Percentiles rank a stretch among this genome's conserved stretches.
These are phyloP conservation scores for Sarocladiaceae sp. DNA, from an alignment of 2,329 filamentous ascomycete species.

Conservation along the genomic window DNA sequence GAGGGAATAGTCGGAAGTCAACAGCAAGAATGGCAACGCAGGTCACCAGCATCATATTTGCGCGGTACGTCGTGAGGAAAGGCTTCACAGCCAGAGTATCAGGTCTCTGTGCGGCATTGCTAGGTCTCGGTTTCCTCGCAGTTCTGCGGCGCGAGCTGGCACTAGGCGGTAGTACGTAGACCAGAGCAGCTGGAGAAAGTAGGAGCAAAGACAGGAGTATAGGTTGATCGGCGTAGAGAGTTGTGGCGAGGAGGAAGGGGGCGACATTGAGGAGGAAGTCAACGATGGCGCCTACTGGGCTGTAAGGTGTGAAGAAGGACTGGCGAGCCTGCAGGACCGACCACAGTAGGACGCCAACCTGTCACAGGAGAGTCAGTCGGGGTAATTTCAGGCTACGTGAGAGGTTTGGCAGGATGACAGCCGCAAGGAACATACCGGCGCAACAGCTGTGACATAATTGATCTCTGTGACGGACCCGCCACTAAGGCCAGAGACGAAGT, in stretches of 20 bases:
- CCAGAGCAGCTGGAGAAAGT: slow-evolving; percentile 60
- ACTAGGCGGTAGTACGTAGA: slow-evolving; percentile 47
- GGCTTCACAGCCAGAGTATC: slow-evolving; percentile 70
- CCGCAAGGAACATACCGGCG: slow-evolving; percentile 54
- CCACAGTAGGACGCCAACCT: slow-evolving; percentile 83
- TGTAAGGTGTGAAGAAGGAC: slow-evolving; percentile 75
- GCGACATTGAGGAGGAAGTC: slow-evolving; percentile 87
- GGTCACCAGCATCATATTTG: slow-evolving; percentile 84
- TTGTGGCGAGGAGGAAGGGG: slow-evolving; percentile 76
- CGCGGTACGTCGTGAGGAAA: slow-evolving; percentile 87
- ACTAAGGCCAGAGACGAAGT: slow-evolving; percentile 86
- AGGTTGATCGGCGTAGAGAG: slow-evolving; percentile 72
- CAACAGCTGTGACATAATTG: slow-evolving; percentile 76
- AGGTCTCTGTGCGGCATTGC: slow-evolving; percentile 24
- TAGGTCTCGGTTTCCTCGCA: slow-evolving; percentile 43
- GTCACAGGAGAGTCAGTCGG: slow-evolving; percentile 10
- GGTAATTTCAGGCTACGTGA: slow-evolving; percentile 15
- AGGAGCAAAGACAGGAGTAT: slow-evolving; percentile 70
- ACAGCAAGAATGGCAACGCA: slow-evolving; percentile 93
- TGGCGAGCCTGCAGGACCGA: slow-evolving; percentile 79
- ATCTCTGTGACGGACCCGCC: slow-evolving; percentile 82
- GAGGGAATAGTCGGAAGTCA: slow-evolving; percentile 87
- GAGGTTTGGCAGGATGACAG: slow-evolving; percentile 9
- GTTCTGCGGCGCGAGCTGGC: slow-evolving; percentile 13
- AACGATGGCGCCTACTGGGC: slow-evolving; percentile 57